These are phyloP conservation scores for Lachnellula arida DNA, from an alignment of 2,329 filamentous ascomycete genomes.

Conservation along the genomic window DNA sequence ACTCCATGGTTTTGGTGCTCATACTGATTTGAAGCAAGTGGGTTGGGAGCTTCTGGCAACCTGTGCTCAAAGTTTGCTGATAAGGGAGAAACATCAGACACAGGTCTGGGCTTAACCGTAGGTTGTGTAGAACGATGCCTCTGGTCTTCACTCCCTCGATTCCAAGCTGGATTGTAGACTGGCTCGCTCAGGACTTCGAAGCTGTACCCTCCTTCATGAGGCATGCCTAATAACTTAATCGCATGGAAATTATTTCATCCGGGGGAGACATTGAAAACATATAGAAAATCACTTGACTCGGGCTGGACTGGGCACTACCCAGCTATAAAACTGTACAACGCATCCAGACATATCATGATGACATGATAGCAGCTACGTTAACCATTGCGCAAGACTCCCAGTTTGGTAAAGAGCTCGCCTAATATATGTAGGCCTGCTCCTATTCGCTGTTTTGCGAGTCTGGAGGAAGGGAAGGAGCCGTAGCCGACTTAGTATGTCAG, in stretches of 20 bases:
- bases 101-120: neutral
- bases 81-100: neutral
- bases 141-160: neutral
- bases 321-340: neutral
- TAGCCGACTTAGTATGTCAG: neutral
- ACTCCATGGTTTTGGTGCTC: neutral
- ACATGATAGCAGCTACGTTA: neutral
- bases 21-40: neutral
- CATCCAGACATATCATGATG: neutral
- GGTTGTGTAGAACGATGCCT: neutral
- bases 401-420: neutral
- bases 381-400: neutral
- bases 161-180: neutral
- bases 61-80: neutral
- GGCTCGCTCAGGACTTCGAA: neutral
- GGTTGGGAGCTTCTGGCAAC: neutral
- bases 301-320: neutral
- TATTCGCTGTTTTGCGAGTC: neutral
- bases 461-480: neutral
- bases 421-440: neutral
- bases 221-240: neutral
- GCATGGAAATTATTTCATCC: neutral
- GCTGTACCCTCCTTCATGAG: neutral
- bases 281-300: neutral
- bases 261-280: neutral